Conservation (phyloP, 768 basidiomycete species). For the Tubosaeta sp. region DNA sequence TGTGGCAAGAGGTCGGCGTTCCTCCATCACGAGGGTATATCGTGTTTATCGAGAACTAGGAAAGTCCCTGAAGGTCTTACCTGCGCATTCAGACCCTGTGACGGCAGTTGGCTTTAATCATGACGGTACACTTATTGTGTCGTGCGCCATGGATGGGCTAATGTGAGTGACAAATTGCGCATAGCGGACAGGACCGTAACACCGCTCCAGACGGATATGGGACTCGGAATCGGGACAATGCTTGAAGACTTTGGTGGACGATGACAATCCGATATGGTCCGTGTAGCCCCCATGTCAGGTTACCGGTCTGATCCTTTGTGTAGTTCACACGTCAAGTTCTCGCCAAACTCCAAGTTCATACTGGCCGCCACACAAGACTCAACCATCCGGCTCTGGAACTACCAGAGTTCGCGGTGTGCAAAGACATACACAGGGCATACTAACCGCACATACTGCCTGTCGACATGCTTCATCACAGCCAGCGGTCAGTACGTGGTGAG, state of each 20-base stretch:
- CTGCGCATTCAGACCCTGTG: slow-evolving; percentile 97
- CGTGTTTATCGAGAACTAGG: slow-evolving; percentile 41
- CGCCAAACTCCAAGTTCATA: slow-evolving; percentile 88
- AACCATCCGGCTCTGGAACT: slow-evolving; percentile 92
- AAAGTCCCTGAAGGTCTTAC: slow-evolving; percentile 78
- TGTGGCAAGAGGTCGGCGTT: slow-evolving; percentile 67
- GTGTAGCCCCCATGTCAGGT: slow-evolving; percentile 8
- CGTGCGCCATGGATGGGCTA: slow-evolving; percentile 94
- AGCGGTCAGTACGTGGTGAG: slow-evolving; percentile 71
- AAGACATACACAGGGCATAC: slow-evolving; percentile 89
- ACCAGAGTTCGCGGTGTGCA: slow-evolving; percentile 82
- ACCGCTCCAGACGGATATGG: slow-evolving; percentile 82
- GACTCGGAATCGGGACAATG: slow-evolving; percentile 97
- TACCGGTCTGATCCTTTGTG: slow-evolving; percentile 6
- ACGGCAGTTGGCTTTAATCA: slow-evolving; percentile 92
- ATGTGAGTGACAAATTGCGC: slow-evolving; percentile 56
- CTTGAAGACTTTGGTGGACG: slow-evolving; percentile 93
- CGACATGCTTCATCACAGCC: slow-evolving; percentile 57
- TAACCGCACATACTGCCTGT: slow-evolving; percentile 81
- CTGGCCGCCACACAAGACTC: slow-evolving; percentile 93
- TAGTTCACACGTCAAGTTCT: slow-evolving; percentile 86
- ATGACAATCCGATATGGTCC: slow-evolving; percentile 91
- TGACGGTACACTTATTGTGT: slow-evolving; percentile 92
- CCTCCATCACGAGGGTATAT: background rate
- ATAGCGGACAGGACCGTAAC: slow-evolving; percentile 4